Evolutionary conservation across 2,329 filamentous ascomycete genomes (phyloP), one percentile per base, ranked within the genome.

Genomic region (Lecanicillium sp.): DNA sequence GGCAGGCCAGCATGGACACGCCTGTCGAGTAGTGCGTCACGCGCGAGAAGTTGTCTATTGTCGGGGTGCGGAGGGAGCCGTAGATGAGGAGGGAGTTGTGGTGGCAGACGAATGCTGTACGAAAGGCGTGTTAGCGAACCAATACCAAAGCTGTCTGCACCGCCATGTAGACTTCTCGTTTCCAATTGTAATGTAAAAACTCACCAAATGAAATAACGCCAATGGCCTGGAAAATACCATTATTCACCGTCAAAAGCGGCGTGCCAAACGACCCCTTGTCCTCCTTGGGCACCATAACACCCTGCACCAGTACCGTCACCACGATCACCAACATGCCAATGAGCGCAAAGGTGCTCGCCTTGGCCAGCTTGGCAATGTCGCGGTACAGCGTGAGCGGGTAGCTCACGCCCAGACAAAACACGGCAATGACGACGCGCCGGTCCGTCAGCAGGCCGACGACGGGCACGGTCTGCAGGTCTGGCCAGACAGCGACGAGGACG

Each of bases 41-140:
- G 41, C 73, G 79, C 28, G 88, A 73, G 66, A 98, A 98, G 46
- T 94, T 87, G 69, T 97, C 89, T 51, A 98, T 84, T 1, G 92
- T 98, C 2, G 92, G 92, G 37, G 85, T 96, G 51, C 84, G 82
- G 45, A 98, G 76, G 3, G 90, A 97, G 49, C 90, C 90, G 64
- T 98, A 98, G 57, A 98, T 98, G 40, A 98, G 74, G 44, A 98
- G 81, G 37, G 87, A 94, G 66, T 98, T 98, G 68, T 98, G 92
- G 58, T 98, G 78, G 59, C 78, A 82, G 47, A 82, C 78, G 46
- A 82, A 82, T 36, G 78, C 78, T 65, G 42, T 17, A n/a, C 11
- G 22, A 25, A 25, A 25, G 11, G 22, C 6, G 22, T 11, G 11
- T 7, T 7, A 25, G 22, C 11, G n/a, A n/a, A n/a, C n/a, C n/a